phyloP scores from a whole-genome alignment of 192 early-diverging fungal species.

The Podila epigama region DNA sequence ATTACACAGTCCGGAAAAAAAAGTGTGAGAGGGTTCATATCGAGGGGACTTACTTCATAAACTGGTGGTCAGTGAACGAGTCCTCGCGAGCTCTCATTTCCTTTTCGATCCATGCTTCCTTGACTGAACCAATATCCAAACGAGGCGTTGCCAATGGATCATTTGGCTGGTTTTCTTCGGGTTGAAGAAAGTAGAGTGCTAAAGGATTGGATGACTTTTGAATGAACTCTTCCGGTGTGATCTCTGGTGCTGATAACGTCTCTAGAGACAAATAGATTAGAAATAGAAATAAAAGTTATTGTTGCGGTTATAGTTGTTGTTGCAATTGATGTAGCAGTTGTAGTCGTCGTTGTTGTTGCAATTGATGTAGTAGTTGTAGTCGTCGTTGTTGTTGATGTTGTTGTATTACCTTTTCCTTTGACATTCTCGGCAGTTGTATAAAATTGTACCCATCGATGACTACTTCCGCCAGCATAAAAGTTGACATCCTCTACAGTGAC shows the following conservation, averaged over 20 bases:
- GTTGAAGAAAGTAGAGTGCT: constrained; percentile 39
- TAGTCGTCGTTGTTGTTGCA: too few relatives aligned
- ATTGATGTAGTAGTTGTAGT: too few relatives aligned
- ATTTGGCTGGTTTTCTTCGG: constrained; percentile 21
- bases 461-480: constrained; percentile 47
- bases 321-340: too few relatives aligned
- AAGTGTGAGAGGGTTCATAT: too few relatives aligned
- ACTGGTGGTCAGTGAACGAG: constrained; percentile 25
- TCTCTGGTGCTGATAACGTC: background rate
- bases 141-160: background rate
- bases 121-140: constrained; percentile 28
- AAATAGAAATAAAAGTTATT: too few relatives aligned
- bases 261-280: too few relatives aligned
- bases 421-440: constrained; percentile 19
- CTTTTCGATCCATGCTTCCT: constrained; percentile 38
- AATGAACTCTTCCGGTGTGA: constrained; percentile 37
- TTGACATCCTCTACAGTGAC: constrained; percentile 36
- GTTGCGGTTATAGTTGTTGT: too few relatives aligned
- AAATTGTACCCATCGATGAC: constrained; percentile 51
- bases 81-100: constrained; percentile 33
- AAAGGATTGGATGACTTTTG: constrained; percentile 28
- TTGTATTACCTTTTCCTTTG: constrained; percentile 14
- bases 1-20: background rate
- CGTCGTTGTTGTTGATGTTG: too few relatives aligned
- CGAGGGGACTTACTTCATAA: constrained; percentile 31